phyloP scores from a whole-genome alignment of 2,329 filamentous ascomycete genomes.

The Parasarocladium wereldwijsianum region DNA sequence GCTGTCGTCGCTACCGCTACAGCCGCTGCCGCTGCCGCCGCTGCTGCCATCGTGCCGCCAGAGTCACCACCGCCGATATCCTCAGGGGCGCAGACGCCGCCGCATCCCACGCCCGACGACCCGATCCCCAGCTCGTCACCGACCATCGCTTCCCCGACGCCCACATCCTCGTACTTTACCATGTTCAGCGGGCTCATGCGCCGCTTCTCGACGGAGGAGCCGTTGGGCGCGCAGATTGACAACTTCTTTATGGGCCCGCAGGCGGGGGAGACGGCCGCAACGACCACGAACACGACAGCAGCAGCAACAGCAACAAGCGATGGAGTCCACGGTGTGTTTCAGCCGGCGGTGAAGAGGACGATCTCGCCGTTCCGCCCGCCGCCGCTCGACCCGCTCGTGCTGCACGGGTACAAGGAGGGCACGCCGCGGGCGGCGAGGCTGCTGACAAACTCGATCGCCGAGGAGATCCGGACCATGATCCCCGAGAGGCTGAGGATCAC shows the following conservation, averaged over 20 bases:
- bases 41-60: slow-evolving; percentile 1
- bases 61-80: slow-evolving; percentile 4
- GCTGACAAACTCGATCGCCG: slow-evolving; percentile 60
- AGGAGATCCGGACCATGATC: slow-evolving; percentile 82
- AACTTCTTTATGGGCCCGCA: slow-evolving; percentile 10
- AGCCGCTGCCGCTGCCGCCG: neutral
- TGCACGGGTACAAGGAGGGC: slow-evolving; percentile 49
- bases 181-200: slow-evolving; percentile 51
- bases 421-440: slow-evolving; percentile 49
- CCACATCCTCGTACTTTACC: slow-evolving; percentile 12
- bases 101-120: slow-evolving; percentile 3
- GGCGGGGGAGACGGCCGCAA: slow-evolving; percentile 2
- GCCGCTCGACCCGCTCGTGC: slow-evolving; percentile 65
- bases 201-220: slow-evolving; percentile 42
- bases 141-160: neutral
- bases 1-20: neutral
- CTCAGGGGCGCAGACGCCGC: slow-evolving; percentile 6
- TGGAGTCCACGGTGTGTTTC: slow-evolving; percentile 43
- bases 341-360: slow-evolving; percentile 30
- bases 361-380: slow-evolving; percentile 76
- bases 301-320: slow-evolving; percentile 16
- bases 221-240: slow-evolving; percentile 15
- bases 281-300: neutral
- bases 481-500: slow-evolving; percentile 76
- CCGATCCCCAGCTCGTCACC: slow-evolving; percentile 3